phyloP scores from a whole-genome alignment of 257 asterid species.

The Nicotiana benthamiana region DNA sequence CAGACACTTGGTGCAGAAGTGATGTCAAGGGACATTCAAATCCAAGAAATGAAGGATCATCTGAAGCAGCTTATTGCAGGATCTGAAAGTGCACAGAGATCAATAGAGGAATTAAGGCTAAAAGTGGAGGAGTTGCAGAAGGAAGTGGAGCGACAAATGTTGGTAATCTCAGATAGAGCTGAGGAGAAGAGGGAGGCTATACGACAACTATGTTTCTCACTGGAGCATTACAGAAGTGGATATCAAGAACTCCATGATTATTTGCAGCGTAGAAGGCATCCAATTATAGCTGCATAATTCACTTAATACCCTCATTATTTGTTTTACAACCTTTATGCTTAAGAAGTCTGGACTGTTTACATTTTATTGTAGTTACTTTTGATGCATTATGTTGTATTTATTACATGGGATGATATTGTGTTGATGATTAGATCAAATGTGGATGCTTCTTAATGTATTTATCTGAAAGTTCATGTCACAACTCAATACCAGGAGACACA shows the following conservation, averaged over 20 bases:
- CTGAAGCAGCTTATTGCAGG: conserved; percentile 21
- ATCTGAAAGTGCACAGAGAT: conserved; percentile 25
- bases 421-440: not conserved
- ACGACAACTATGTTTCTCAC: conserved; percentile 70
- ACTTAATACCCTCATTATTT: not conserved
- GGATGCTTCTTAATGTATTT: not conserved
- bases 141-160: conserved; percentile 45
- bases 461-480: not conserved
- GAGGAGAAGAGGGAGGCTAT: conserved; percentile 91
- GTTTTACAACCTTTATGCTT: not conserved
- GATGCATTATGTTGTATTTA: not conserved
- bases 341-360: not conserved
- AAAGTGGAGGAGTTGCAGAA: conserved; percentile 41
- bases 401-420: not conserved
- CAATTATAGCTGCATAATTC: conserved; percentile 12
- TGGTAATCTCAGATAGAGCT: conserved; percentile 38
- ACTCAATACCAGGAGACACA: not conserved
- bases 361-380: not conserved
- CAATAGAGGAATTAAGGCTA: conserved; percentile 26
- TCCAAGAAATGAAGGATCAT: conserved; percentile 28
- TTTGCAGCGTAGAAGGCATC: not conserved
- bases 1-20: conserved; percentile 34
- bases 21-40: conserved; percentile 20
- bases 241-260: conserved; percentile 45
- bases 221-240: conserved; percentile 61